Percentiles rank a stretch among this genome's conserved stretches.
phyloP scores from a whole-genome alignment of 805 yeast genomes.

The Nakazawaea ambrosiae region DNA sequence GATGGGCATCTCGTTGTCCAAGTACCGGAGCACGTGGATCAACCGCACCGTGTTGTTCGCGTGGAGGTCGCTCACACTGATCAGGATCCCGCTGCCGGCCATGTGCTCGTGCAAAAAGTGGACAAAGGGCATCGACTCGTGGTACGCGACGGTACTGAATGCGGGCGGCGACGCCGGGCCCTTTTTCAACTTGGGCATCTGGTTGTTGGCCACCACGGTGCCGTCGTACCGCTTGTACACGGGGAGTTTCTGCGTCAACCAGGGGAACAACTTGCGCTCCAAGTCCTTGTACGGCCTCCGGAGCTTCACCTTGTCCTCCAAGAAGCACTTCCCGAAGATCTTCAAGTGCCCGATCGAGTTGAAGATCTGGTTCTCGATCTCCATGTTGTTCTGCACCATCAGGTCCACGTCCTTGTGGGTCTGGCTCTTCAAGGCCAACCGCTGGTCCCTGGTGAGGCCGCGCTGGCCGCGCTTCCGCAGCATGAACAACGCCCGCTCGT shows the following conservation, averaged over 20 bases:
- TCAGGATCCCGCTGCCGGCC: conserved; percentile 46
- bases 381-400: conserved; percentile 15
- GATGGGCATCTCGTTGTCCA: conserved; percentile 43
- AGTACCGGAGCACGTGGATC: conserved; percentile 40
- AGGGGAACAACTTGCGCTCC: conserved; percentile 24
- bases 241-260: conserved; percentile 15
- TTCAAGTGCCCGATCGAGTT: conserved; percentile 25
- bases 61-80: conserved; percentile 40
- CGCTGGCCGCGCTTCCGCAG: neutral
- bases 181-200: neutral
- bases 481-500: conserved; percentile 2
- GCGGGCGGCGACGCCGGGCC: neutral
- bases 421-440: neutral
- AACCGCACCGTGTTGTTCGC: conserved; percentile 39
- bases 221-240: conserved; percentile 7
- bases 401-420: conserved; percentile 12
- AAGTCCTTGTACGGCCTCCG: conserved; percentile 2
- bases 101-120: conserved; percentile 21
- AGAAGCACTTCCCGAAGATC: conserved; percentile 26
- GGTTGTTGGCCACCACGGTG: neutral
- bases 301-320: conserved; percentile 13
- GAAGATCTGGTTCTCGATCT: conserved; percentile 23
- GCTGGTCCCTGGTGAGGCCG: neutral
- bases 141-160: neutral
- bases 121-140: conserved; percentile 17